Evolutionary conservation across 352 stramenopile species (phyloP).

Genomic region (Phytophthora tubulina): DNA sequence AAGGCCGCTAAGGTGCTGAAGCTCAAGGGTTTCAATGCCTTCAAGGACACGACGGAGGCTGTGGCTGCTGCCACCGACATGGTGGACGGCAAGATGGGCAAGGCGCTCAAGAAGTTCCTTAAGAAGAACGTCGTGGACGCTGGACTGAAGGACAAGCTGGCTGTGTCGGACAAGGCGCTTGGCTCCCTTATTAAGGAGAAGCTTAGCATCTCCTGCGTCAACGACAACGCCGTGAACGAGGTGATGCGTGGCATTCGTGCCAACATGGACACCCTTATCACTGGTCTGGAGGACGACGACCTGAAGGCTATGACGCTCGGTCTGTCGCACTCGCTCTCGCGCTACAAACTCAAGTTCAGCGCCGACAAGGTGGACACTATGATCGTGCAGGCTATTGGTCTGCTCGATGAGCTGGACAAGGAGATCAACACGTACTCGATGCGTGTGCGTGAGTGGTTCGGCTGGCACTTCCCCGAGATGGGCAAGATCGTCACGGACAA

Average conservation of each 20-base stretch:
- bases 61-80: constrained; percentile 97
- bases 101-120: constrained; percentile 98
- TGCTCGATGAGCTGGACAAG: constrained; percentile 99
- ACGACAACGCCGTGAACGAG: constrained; percentile 94
- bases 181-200: constrained; percentile 98
- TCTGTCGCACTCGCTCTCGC: constrained; percentile 97
- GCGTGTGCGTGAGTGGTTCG: constrained; percentile 99
- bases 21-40: constrained; percentile 98
- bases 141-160: constrained; percentile 95
- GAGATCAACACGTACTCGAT: constrained; percentile 99
- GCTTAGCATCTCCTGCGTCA: constrained; percentile 93
- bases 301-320: constrained; percentile 98
- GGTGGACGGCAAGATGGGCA: constrained; percentile 98
- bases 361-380: constrained; percentile 99
- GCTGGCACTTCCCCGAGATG: constrained; percentile 98
- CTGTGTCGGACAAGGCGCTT: constrained; percentile 97
- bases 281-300: constrained; percentile 90
- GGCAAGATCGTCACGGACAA: constrained; percentile 99
- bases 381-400: constrained; percentile 99
- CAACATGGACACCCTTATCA: constrained; percentile 96
- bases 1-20: constrained; percentile 94
- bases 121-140: constrained; percentile 99
- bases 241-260: constrained; percentile 97
- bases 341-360: constrained; percentile 99
- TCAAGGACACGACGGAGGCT: constrained; percentile 99